Evolutionary conservation across 768 basidiomycete genomes (phyloP).

Genomic region (Serendipita sp.): DNA sequence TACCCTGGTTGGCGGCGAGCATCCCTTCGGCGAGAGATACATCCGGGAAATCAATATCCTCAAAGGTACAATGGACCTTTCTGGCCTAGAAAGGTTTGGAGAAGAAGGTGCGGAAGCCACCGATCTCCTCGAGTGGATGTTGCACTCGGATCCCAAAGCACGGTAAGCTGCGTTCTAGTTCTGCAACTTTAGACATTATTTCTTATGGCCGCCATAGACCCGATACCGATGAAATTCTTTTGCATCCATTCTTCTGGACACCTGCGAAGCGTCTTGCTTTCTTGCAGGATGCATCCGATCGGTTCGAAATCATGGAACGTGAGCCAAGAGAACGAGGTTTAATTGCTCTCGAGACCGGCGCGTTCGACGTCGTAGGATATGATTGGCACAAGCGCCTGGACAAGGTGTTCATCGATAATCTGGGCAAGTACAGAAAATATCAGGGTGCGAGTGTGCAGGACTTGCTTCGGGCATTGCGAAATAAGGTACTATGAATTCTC

Average conservation of each 20-base stretch:
- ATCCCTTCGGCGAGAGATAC: conserved; percentile 88
- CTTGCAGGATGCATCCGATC: conserved; percentile 93
- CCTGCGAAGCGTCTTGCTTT: conserved; percentile 70
- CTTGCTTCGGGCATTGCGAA: conserved; percentile 77
- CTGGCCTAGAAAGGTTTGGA: conserved; percentile 60
- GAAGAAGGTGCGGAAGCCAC: conserved; percentile 89
- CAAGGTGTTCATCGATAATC: conserved; percentile 77
- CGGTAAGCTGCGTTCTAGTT: conserved; percentile 36
- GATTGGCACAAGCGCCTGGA: conserved; percentile 86
- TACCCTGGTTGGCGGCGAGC: conserved; percentile 71
- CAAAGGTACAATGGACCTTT: conserved; percentile 56
- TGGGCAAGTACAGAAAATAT: conserved; percentile 96
- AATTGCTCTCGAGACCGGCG: conserved; percentile 53
- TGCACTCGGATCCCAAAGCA: conserved; percentile 53
- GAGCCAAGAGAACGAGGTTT: conserved; percentile 73
- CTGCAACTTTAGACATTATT: not conserved
- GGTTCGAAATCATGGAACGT: conserved; percentile 94
- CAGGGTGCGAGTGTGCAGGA: conserved; percentile 84
- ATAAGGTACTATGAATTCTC: conserved; percentile 49
- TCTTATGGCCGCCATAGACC: conserved; percentile 35
- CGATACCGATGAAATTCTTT: conserved; percentile 68
- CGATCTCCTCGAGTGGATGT: conserved; percentile 63
- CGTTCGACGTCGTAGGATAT: conserved; percentile 56
- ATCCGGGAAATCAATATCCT: conserved; percentile 91
- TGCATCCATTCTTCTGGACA: conserved; percentile 97